These are phyloP conservation scores for Microcera coccophila DNA, from an alignment of 2,329 filamentous ascomycete genomes.

Conservation along the genomic window DNA sequence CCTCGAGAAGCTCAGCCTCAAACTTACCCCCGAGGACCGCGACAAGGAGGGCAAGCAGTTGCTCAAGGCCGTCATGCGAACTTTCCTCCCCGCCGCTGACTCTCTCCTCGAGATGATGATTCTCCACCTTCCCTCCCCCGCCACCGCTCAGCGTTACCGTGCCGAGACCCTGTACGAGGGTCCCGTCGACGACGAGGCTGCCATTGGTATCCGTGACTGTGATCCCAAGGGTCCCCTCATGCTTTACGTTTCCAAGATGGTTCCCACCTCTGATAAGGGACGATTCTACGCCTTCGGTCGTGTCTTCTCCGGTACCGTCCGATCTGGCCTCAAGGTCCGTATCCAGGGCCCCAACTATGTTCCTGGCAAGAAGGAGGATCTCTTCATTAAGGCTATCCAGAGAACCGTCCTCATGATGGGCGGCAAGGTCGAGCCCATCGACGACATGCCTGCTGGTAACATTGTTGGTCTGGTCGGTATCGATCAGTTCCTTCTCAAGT, in stretches of 20 bases:
- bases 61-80: slow-evolving; percentile 96
- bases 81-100: slow-evolving; percentile 97
- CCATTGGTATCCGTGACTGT: slow-evolving; percentile 97
- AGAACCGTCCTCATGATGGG: slow-evolving; percentile 99
- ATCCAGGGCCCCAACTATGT: slow-evolving; percentile 99
- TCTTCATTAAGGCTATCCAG: slow-evolving; percentile 99
- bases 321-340: slow-evolving; percentile 97
- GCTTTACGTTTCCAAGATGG: slow-evolving; percentile 99
- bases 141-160: slow-evolving; percentile 96
- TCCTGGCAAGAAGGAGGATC: slow-evolving; percentile 97
- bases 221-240: slow-evolving; percentile 97
- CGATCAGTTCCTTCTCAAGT: slow-evolving; percentile 99
- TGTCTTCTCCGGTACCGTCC: slow-evolving; percentile 99
- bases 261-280: slow-evolving; percentile 98
- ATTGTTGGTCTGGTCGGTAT: slow-evolving; percentile 99
- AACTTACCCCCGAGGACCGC: slow-evolving; percentile 81
- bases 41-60: slow-evolving; percentile 96
- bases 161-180: slow-evolving; percentile 98
- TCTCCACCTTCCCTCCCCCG: slow-evolving; percentile 94
- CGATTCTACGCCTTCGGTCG: slow-evolving; percentile 99
- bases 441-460: slow-evolving; percentile 99
- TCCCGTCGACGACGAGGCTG: slow-evolving; percentile 85
- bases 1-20: slow-evolving; percentile 90
- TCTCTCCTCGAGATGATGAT: slow-evolving; percentile 99
- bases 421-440: slow-evolving; percentile 96